These are phyloP conservation scores for Cladophialophora yegresii DNA, from an alignment of 2,329 filamentous ascomycete species.

Conservation along the genomic window DNA sequence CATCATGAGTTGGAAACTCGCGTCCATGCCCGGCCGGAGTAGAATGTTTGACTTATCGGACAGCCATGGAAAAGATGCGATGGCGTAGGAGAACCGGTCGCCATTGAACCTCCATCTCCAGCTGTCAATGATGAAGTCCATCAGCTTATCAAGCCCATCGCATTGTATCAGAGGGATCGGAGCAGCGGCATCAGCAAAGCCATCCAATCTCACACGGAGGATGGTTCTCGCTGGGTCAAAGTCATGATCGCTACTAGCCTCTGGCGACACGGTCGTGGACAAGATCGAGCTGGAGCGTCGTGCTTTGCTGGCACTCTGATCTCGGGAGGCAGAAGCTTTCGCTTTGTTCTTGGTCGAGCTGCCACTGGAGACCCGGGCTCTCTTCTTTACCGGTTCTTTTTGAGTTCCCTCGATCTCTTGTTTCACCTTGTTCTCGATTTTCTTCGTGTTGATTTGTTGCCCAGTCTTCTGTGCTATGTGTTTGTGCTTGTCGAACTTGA, in stretches of 20 bases:
- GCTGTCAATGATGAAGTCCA: constrained; percentile 20
- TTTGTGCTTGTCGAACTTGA: constrained; percentile 31
- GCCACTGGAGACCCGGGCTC: constrained; percentile 5
- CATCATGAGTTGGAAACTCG: constrained; percentile 30
- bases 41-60: constrained; percentile 26
- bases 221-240: constrained; percentile 16
- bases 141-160: constrained; percentile 21
- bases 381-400: constrained; percentile 12
- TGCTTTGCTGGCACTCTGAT: background rate
- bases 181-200: constrained; percentile 20
- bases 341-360: constrained; percentile 12
- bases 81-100: constrained; percentile 19
- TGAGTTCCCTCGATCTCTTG: constrained; percentile 19
- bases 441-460: constrained; percentile 14
- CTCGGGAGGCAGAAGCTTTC: background rate
- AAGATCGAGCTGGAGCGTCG: background rate
- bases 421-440: constrained; percentile 24
- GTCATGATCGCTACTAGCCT: background rate
- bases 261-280: background rate
- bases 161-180: constrained; percentile 20
- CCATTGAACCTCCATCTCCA: constrained; percentile 31
- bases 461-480: constrained; percentile 22
- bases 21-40: constrained; percentile 20
- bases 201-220: constrained; percentile 23
- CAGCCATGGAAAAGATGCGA: constrained; percentile 32